Percentiles rank a stretch among this genome's conserved stretches.
phyloP scores from a whole-genome alignment of 2,329 filamentous ascomycete genomes.

The Intubia oerlemansii region DNA sequence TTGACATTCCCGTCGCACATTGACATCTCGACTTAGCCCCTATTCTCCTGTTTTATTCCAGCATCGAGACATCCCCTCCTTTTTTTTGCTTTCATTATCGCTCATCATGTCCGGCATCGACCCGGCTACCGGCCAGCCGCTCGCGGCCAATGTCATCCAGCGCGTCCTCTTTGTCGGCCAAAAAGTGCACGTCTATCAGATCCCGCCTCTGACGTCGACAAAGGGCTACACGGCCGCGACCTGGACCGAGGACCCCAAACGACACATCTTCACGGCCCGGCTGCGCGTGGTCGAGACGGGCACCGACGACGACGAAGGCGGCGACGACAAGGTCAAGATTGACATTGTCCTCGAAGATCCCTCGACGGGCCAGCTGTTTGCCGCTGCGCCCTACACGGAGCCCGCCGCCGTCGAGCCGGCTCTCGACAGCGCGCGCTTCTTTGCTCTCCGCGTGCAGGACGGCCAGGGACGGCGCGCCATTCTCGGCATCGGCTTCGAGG shows the following conservation, averaged over 20 bases:
- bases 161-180: conserved; percentile 59
- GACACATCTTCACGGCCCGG: conserved; percentile 71
- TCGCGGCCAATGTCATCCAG: conserved; percentile 61
- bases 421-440: conserved; percentile 64
- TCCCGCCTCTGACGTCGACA: conserved; percentile 57
- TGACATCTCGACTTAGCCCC: too few species aligned
- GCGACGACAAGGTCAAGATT: conserved; percentile 38
- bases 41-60: neutral
- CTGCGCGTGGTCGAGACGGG: conserved; percentile 62
- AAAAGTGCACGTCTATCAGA: conserved; percentile 68
- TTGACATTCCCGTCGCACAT: neutral
- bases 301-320: conserved; percentile 18
- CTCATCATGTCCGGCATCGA: conserved; percentile 52
- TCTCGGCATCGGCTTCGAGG: conserved; percentile 72
- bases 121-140: conserved; percentile 44
- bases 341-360: conserved; percentile 66
- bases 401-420: conserved; percentile 51
- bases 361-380: conserved; percentile 53
- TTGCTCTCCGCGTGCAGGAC: conserved; percentile 62
- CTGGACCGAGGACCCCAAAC: conserved; percentile 53
- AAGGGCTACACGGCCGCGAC: conserved; percentile 57
- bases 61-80: neutral
- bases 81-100: neutral
- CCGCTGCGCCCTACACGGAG: conserved; percentile 57
- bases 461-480: conserved; percentile 55